Conservation (phyloP, 768 basidiomycete species). For the Mycena galericulata region DNA sequence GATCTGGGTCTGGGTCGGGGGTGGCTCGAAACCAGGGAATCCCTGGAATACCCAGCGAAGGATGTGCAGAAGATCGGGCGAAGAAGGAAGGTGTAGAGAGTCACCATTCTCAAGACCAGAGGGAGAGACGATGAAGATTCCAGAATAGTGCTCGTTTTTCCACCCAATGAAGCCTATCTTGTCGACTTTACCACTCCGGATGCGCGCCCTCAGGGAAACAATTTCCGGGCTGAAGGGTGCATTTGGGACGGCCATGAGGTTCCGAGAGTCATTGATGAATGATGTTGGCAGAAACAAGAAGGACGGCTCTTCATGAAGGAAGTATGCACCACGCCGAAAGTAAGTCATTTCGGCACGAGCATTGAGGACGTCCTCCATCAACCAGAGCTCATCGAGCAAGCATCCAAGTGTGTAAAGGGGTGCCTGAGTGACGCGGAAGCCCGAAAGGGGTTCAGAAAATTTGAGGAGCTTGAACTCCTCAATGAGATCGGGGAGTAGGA, state of each 20-base stretch:
- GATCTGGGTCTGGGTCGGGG: not conserved
- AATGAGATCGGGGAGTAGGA: not conserved
- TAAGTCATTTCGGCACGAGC: constrained; percentile 4
- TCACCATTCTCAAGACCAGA: not conserved
- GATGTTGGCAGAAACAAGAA: not conserved
- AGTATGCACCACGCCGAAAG: not conserved
- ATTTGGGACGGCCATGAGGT: not conserved
- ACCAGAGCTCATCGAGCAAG: constrained; percentile 9
- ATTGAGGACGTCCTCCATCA: not conserved
- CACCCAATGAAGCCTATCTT: not conserved
- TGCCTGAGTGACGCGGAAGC: not conserved
- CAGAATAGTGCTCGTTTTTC: not conserved
- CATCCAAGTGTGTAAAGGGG: not conserved
- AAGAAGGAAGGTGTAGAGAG: not conserved
- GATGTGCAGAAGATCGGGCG: not conserved
- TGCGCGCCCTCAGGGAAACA: not conserved
- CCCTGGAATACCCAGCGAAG: constrained; percentile 1
- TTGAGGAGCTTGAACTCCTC: not conserved
- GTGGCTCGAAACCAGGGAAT: not conserved
- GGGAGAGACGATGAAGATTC: not conserved
- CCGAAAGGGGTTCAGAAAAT: not conserved
- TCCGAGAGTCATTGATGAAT: constrained; percentile 2
- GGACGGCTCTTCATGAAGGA: not conserved
- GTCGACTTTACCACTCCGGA: not conserved
- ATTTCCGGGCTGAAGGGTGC: constrained; percentile 1